A percentile compares a stretch with the other conserved stretches of the same genome.
Evolutionary conservation across 192 early-diverging fungal species (phyloP).

Genomic region (Linnemannia schmuckeri): DNA sequence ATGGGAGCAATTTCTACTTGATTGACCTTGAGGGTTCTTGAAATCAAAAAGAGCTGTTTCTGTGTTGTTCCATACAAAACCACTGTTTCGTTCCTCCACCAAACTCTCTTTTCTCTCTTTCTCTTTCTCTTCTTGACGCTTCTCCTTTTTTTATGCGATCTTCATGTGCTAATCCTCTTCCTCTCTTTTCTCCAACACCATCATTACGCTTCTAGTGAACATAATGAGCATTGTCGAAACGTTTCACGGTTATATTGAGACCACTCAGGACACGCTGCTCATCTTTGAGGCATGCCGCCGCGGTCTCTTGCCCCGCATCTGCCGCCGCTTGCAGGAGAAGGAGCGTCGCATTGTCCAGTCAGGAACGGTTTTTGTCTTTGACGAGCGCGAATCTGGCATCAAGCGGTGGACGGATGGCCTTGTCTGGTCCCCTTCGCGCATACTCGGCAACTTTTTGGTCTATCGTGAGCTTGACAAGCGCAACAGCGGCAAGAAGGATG

Average conservation of each 20-base stretch:
- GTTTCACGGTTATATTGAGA: constrained; percentile 77
- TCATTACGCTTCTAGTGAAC: background rate
- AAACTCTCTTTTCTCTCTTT: background rate
- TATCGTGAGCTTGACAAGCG: constrained; percentile 80
- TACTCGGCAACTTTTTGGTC: constrained; percentile 83
- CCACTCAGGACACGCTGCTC: constrained; percentile 80
- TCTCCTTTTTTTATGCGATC: background rate
- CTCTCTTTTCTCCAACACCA: background rate
- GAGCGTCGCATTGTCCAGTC: constrained; percentile 78
- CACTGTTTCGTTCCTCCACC: background rate
- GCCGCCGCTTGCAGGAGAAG: constrained; percentile 76
- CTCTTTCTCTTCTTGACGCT: background rate
- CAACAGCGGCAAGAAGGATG: constrained; percentile 62
- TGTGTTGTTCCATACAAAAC: background rate
- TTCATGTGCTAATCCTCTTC: background rate
- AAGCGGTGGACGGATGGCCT: constrained; percentile 91
- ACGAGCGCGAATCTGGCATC: constrained; percentile 85
- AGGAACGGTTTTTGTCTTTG: constrained; percentile 87
- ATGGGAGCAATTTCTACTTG: background rate
- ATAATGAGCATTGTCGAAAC: constrained; percentile 65
- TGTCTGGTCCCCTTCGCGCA: constrained; percentile 86
- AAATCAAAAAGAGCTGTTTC: background rate
- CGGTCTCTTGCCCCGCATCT: constrained; percentile 75
- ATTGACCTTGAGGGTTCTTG: background rate
- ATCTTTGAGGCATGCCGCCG: constrained; percentile 85